phyloP scores from a whole-genome alignment of 2,329 filamentous ascomycete genomes.

The Pseudogymnoascus verrucosus region DNA sequence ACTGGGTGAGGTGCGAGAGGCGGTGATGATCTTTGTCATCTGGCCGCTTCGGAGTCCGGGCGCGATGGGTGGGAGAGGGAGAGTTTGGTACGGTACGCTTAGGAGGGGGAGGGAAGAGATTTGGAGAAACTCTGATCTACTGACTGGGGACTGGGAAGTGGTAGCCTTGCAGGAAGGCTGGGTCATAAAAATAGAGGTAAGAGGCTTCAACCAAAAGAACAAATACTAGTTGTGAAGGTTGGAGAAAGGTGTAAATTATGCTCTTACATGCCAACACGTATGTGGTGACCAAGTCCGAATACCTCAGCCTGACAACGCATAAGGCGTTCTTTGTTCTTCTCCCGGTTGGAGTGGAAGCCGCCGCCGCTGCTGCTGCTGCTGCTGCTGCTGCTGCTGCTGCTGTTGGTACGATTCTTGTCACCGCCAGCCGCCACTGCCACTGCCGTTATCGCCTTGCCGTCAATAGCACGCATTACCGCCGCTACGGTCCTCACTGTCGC shows the following conservation, averaged over 20 bases:
- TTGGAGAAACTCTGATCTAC: not conserved
- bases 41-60: not conserved
- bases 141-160: too few relatives aligned
- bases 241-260: too few relatives aligned
- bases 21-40: not conserved
- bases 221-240: too few relatives aligned
- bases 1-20: not conserved
- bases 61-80: not conserved
- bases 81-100: not conserved
- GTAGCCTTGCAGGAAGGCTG: not conserved
- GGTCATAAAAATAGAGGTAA: too few relatives aligned
- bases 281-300: too few relatives aligned
- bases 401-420: not conserved
- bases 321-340: not conserved
- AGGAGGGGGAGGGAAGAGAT: not conserved
- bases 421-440: not conserved
- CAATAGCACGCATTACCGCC: not conserved
- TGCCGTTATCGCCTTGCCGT: not conserved
- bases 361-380: too few relatives aligned
- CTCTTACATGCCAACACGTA: too few relatives aligned
- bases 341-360: not conserved
- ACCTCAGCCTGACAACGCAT: too few relatives aligned
- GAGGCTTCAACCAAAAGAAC: too few relatives aligned
- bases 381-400: too few relatives aligned
- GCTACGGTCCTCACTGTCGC: not conserved